A percentile compares a stretch with the other conserved stretches of the same genome.
These are phyloP conservation scores for Monascus purpureus DNA, from an alignment of 495 filamentous ascomycete species.

Conservation along the genomic window DNA sequence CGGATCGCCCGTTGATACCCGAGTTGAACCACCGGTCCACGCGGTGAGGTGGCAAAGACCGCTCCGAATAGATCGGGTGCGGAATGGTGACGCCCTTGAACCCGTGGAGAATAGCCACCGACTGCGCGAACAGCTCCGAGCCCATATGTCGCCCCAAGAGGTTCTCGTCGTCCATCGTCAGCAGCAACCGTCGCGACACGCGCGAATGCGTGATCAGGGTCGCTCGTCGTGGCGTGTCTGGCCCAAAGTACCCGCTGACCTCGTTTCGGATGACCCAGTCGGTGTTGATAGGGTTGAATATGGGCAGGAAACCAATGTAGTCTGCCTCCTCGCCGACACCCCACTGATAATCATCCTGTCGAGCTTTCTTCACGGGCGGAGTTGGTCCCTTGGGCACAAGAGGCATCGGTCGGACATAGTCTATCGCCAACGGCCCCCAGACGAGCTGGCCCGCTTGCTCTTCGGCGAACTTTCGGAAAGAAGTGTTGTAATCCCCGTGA, in stretches of 20 bases:
- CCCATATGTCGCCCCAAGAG: constrained; percentile 40
- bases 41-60: constrained; percentile 37
- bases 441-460: constrained; percentile 11
- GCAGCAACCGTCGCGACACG: constrained; percentile 43
- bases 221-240: constrained; percentile 43
- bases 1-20: constrained; percentile 13
- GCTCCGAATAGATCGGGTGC: constrained; percentile 51
- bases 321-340: constrained; percentile 65
- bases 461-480: constrained; percentile 4
- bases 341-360: constrained; percentile 48
- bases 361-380: constrained; percentile 32
- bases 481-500: constrained; percentile 30
- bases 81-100: constrained; percentile 29
- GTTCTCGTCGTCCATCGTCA: constrained; percentile 50
- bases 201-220: constrained; percentile 50
- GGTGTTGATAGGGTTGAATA: constrained; percentile 48
- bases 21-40: constrained; percentile 48
- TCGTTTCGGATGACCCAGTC: constrained; percentile 43
- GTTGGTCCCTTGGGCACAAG: constrained; percentile 39
- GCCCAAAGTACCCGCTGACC: constrained; percentile 35
- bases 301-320: constrained; percentile 51
- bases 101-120: constrained; percentile 48
- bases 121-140: constrained; percentile 50
- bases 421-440: constrained; percentile 43
- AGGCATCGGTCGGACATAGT: constrained; percentile 11